Conservation (phyloP, 805 yeast genomes). For the Starmera dryadoides region DNA sequence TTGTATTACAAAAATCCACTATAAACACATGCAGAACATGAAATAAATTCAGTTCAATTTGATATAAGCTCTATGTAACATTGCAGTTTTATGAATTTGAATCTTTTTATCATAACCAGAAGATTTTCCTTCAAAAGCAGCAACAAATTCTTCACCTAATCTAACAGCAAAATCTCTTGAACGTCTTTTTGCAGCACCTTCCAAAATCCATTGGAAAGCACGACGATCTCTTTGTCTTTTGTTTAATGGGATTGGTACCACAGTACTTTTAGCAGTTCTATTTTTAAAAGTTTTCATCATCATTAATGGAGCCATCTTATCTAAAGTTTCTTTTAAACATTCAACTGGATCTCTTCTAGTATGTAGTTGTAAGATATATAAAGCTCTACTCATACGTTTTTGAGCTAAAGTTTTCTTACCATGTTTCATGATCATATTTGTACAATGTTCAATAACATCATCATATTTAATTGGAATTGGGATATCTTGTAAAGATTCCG, state of each 20-base stretch:
- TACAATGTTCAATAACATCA: slow-evolving; percentile 68
- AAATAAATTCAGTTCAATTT: slow-evolving; percentile 35
- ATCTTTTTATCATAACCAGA: slow-evolving; percentile 79
- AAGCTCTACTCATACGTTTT: slow-evolving; percentile 63
- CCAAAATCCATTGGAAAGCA: slow-evolving; percentile 89
- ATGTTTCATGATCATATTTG: slow-evolving; percentile 85
- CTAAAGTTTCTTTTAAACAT: slow-evolving; percentile 66
- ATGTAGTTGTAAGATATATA: slow-evolving; percentile 70
- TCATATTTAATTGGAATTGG: slow-evolving; percentile 59
- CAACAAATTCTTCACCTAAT: slow-evolving; percentile 80
- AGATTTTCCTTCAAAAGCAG: slow-evolving; percentile 71
- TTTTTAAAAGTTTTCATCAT: slow-evolving; percentile 70
- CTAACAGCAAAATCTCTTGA: slow-evolving; percentile 81
- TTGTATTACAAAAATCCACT: too few relatives aligned
- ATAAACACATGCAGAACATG: too few relatives aligned
- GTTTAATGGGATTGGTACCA: slow-evolving; percentile 77
- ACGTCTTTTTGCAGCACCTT: slow-evolving; percentile 72
- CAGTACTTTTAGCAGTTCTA: slow-evolving; percentile 76
- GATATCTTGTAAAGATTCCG: slow-evolving; percentile 37
- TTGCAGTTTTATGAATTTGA: slow-evolving; percentile 79
- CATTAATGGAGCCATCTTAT: slow-evolving; percentile 79
- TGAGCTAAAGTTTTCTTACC: slow-evolving; percentile 84
- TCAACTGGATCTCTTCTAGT: slow-evolving; percentile 75
- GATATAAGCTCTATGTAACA: slow-evolving; percentile 80
- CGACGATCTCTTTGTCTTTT: slow-evolving; percentile 77